Base-by-base conservation (phyloP, 768 basidiomycete genomes). In the Scleroderma citrinum region DNA sequence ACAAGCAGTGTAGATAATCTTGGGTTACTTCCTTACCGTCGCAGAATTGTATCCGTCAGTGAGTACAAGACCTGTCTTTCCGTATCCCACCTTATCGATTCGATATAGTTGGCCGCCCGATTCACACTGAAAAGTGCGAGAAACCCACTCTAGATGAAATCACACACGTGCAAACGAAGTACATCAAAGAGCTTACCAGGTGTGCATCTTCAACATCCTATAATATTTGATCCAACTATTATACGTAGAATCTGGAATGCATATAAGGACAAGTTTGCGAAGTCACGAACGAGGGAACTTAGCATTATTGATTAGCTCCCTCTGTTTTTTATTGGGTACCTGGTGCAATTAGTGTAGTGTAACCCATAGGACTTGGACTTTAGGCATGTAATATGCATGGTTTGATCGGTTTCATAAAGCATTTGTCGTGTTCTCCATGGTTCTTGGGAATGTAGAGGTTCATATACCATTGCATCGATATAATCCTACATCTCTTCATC, bases 41-140 rank as follows among this genome's bases (percentile, higher is more conserved):
- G 90, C 59, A 85, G 84, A 35, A 98, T 99, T 51, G 88, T 97
- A n/a, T 87, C 90, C 51, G 96, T 98, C 57, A 83, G 93, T 94
- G 61, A 79, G 93, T 89, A 19, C 32, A 44, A 39, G 17, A 38
- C 38, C 10, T 7, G 11, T 17, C 2, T 26, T 13, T 20, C 5
- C 14, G 7, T 35, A 41, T 29, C 3, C 8, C 23, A 45, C 23
- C 20, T 19, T 23, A n/a, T 45, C 24, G 16, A 35, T 29, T 21
- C 21, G 36, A 43, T 31, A 3, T 16, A 96, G 93, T 95, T 57
- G 96, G 96, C 2, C 80, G 80, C 44, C 96, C 96, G 2, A 91
- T 99, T 34, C 82, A 78, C 51, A 87, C 88, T 17, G 72, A 76
- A 50, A 75, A 89, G 65, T 77, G 76, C 45, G 85, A 88, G 43